Percentiles rank a stretch among this genome's conserved stretches.
These are phyloP conservation scores for Pseudonitzschia multiseries DNA, from an alignment of 108 stramenopile species.

Conservation along the genomic window DNA sequence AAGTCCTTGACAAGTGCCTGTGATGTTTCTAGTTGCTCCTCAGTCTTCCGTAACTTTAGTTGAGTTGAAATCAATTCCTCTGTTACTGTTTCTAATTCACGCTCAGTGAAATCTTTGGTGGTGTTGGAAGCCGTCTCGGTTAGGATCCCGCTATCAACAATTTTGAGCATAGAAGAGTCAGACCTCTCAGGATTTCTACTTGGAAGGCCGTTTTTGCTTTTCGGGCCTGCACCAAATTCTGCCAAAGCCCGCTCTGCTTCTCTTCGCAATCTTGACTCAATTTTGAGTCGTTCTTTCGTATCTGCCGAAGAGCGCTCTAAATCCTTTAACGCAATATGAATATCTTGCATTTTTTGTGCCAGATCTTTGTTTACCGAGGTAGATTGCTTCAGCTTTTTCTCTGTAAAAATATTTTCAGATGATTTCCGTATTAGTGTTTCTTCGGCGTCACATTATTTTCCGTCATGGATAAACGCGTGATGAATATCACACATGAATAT, in stretches of 20 bases:
- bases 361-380: constrained; percentile 50
- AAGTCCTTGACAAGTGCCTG: constrained; percentile 32
- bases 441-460: not conserved
- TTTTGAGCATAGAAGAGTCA: not conserved
- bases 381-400: constrained; percentile 51
- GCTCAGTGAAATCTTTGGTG: constrained; percentile 5
- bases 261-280: constrained; percentile 47
- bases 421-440: not conserved
- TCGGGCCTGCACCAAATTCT: constrained; percentile 42
- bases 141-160: constrained; percentile 7
- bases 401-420: constrained; percentile 17
- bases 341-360: constrained; percentile 47
- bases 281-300: constrained; percentile 37
- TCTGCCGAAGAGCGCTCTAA: constrained; percentile 49
- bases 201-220: no score
- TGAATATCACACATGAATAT: not conserved
- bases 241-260: constrained; percentile 47
- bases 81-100: constrained; percentile 62
- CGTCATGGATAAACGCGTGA: not conserved
- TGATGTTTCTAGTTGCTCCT: constrained; percentile 41
- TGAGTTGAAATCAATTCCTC: constrained; percentile 66
- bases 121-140: constrained; percentile 12
- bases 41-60: constrained; percentile 48
- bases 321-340: constrained; percentile 47
- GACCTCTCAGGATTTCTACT: constrained; percentile 2